Evolutionary conservation across 1,284 basidiomycete genomes (phyloP), one percentile per base, ranked within the genome.

Genomic region (Fomitopsis pinicola): DNA sequence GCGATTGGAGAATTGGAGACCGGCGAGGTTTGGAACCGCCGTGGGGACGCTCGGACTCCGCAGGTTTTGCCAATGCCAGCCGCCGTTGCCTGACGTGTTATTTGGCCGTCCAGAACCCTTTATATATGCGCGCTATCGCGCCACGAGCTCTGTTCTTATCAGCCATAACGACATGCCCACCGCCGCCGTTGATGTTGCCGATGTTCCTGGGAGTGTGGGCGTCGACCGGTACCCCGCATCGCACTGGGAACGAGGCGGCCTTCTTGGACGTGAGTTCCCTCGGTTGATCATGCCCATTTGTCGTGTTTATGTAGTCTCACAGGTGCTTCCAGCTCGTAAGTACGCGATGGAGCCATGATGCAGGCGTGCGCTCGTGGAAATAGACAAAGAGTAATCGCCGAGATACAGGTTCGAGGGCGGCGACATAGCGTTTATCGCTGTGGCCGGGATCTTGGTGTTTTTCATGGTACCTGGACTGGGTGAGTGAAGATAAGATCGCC

Each of bases 401-500:
- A 50, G 35, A 50, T 36, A 3, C 62, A 77, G 76, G 64, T 89
- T 84, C 72, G 81, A 89, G 71, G 78, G 84, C 42, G 91, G 91
- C 61, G 90, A 94, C 76, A 76, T 92, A 40, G 78, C 88, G 12
- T 93, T 91, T 74, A 86, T 95, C 62, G 83, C 93, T 30, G 78
- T 91, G 26, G 87, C 88, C 62, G 91, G 90, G 12, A 89, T 88
- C 14, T 84, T 96, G 75, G 92, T 95, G 22, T 85, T 81, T 65
- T 85, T 92, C 74, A 93, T 91, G 89, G 80, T 93, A 66, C 87
- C 90, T 61, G 87, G 91, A 15, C 80, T 91, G 40, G 88, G 86
- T 86, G 58, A 61, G 75, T 70, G 28, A 33, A 35, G 14, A 22
- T 30, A 14, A 9, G 30, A 5, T 17, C 4, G n/a, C 9, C 17